Evolutionary conservation across 106 monocot species (phyloP).

Genomic region (Allium fistulosum): DNA sequence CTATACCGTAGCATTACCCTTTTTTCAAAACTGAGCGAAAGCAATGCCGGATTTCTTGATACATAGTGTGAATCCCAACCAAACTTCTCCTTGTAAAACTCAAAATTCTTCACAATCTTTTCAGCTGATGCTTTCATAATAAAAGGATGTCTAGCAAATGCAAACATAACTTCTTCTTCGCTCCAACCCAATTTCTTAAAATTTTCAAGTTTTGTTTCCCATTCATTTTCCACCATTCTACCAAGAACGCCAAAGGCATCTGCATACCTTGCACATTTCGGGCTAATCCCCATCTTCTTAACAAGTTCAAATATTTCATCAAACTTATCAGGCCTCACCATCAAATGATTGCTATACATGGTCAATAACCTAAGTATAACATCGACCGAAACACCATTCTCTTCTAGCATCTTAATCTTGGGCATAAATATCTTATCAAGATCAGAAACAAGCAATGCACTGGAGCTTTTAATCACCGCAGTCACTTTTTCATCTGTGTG

Average conservation of each 20-base stretch:
- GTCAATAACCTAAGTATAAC: slow-evolving; percentile 7
- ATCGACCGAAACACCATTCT: slow-evolving; percentile 7
- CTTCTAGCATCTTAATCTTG: slow-evolving; percentile 4
- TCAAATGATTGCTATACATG: neutral
- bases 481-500: neutral
- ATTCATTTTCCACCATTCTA: neutral
- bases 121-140: slow-evolving; percentile 9
- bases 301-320: neutral
- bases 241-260: slow-evolving; percentile 13
- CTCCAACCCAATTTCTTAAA: slow-evolving; percentile 29
- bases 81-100: slow-evolving; percentile 19
- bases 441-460: slow-evolving; percentile 6
- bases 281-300: slow-evolving; percentile 15
- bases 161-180: slow-evolving; percentile 9
- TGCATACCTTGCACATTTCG: slow-evolving; percentile 12
- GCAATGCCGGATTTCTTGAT: slow-evolving; percentile 7
- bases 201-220: slow-evolving; percentile 22
- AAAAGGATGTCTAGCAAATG: slow-evolving; percentile 24
- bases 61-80: slow-evolving; percentile 10
- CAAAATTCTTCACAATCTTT: slow-evolving; percentile 18
- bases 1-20: slow-evolving; percentile 24
- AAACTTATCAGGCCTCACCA: neutral
- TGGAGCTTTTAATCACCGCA: slow-evolving; percentile 2
- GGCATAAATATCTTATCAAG: slow-evolving; percentile 2
- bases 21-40: slow-evolving; percentile 24